A percentile compares a stretch with the other conserved stretches of the same genome.
phyloP scores from a whole-genome alignment of 2,329 filamentous ascomycete species.

The Bisporella sp. region DNA sequence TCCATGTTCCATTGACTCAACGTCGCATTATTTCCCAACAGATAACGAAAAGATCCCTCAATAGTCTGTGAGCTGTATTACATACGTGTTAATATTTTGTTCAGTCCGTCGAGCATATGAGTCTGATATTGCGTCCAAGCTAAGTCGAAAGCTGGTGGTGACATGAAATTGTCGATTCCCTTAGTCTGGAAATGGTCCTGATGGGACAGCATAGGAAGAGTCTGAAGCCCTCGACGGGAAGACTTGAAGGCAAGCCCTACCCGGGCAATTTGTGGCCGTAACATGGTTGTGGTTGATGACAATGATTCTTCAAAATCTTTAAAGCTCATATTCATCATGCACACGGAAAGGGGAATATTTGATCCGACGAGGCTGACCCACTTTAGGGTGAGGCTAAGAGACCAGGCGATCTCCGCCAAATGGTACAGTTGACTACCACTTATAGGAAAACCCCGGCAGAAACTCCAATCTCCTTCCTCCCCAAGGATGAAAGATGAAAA shows the following conservation, averaged over 20 bases:
- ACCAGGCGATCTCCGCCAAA: no score
- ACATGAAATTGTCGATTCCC: conserved; percentile 65
- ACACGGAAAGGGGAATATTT: no score
- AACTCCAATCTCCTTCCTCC: no score
- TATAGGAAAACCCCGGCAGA: no score
- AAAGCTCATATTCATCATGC: no score
- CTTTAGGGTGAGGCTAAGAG: no score
- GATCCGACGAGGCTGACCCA: no score
- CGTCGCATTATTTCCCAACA: no score
- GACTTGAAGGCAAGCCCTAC: conserved; percentile 15
- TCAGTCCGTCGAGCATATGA: conserved; percentile 68
- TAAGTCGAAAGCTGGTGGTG: conserved; percentile 60
- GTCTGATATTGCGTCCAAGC: conserved; percentile 81
- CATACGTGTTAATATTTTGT: conserved; percentile 65
- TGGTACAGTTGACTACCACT: no score
- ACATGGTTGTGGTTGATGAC: conserved; percentile 20
- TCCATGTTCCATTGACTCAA: no score
- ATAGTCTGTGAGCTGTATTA: conserved; percentile 9
- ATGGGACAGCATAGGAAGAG: conserved; percentile 39
- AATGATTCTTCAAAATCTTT: not conserved
- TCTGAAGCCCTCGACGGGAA: conserved; percentile 38
- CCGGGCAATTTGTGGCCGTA: conserved; percentile 24
- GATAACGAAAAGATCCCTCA: not conserved
- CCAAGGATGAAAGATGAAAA: no score
- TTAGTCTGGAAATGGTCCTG: conserved; percentile 31